phyloP scores from a whole-genome alignment of 345 rosid species.

The Mallotus nudiflorus region DNA sequence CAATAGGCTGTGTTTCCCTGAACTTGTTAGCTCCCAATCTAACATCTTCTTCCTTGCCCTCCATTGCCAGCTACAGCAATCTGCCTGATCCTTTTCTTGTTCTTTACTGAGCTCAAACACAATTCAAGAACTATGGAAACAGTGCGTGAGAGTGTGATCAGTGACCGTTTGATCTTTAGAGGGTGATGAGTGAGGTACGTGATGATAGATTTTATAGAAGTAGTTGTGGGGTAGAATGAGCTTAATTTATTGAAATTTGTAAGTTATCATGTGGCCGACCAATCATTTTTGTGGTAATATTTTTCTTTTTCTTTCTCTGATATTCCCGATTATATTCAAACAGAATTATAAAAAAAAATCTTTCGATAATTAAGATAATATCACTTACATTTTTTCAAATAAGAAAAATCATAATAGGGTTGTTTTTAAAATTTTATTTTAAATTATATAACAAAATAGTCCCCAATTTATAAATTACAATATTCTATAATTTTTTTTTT shows the following conservation, averaged over 20 bases:
- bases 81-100: not conserved
- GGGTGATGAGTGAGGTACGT: not conserved
- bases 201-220: conserved; percentile 25
- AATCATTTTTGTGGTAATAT: conserved; percentile 14
- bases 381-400: too few species aligned
- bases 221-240: conserved; percentile 17
- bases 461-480: too few species aligned
- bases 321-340: too few species aligned
- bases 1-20: conserved; percentile 24
- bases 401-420: too few species aligned
- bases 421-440: too few species aligned
- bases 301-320: not conserved
- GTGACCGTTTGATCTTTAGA: conserved; percentile 6
- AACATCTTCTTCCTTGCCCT: conserved; percentile 29
- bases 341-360: too few species aligned
- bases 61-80: not conserved
- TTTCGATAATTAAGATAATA: too few species aligned
- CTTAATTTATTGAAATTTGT: conserved; percentile 20
- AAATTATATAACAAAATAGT: too few species aligned
- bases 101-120: not conserved
- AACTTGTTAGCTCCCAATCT: conserved; percentile 30
- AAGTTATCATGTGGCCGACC: conserved; percentile 33
- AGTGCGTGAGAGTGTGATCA: not conserved
- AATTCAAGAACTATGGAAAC: not conserved
- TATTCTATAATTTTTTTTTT: too few species aligned